A percentile compares a stretch with the other conserved stretches of the same genome.
phyloP scores from a whole-genome alignment of 1,284 basidiomycete genomes.

The Cutaneotrichosporon dermatis region DNA sequence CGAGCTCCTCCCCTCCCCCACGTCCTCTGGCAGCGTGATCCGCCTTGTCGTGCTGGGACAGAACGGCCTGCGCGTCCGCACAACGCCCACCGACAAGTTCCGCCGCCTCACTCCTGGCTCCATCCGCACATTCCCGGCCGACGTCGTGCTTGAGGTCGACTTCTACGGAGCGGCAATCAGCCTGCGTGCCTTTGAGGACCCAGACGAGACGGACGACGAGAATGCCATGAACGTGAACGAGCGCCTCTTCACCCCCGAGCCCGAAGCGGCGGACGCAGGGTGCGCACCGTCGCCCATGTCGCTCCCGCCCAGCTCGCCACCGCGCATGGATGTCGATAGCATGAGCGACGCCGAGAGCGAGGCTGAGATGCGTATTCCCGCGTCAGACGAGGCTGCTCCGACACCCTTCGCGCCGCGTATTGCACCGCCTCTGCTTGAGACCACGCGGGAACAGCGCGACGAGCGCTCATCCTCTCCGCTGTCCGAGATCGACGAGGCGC shows the following conservation, averaged over 20 bases:
- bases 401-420: background rate
- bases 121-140: constrained; percentile 7
- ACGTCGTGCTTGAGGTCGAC: constrained; percentile 28
- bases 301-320: constrained; percentile 21
- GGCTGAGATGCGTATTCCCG: background rate
- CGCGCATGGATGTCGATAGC: constrained; percentile 8
- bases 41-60: constrained; percentile 45
- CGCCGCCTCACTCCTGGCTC: constrained; percentile 14
- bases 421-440: background rate
- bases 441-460: background rate
- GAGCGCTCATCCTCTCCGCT: constrained; percentile 11
- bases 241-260: constrained; percentile 11
- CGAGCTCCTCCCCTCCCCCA: constrained; percentile 23
- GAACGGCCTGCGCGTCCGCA: constrained; percentile 40
- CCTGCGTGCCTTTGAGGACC: constrained; percentile 10
- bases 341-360: constrained; percentile 12
- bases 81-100: background rate
- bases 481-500: constrained; percentile 7
- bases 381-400: background rate
- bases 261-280: too few species aligned
- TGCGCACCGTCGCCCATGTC: constrained; percentile 12
- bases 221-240: background rate
- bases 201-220: constrained; percentile 7
- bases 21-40: background rate
- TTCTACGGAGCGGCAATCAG: constrained; percentile 40